Percentiles rank a stretch among this genome's conserved stretches.
phyloP scores from a whole-genome alignment of 2,329 filamentous ascomycete genomes.

The Beauveria brongniartii region DNA sequence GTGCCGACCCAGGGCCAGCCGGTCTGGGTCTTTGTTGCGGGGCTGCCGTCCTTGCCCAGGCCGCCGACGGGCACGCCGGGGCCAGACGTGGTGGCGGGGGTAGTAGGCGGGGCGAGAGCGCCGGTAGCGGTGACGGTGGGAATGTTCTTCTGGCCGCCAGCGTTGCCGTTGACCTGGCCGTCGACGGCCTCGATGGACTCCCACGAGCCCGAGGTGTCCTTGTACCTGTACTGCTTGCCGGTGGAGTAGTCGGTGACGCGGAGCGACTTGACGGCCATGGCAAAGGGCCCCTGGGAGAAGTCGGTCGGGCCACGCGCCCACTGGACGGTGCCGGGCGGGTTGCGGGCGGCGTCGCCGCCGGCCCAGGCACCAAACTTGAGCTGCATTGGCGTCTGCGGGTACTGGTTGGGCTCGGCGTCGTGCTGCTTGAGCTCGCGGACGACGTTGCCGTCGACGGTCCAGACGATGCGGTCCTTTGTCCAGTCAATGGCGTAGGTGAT shows the following conservation, averaged over 20 bases:
- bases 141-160: constrained; percentile 43
- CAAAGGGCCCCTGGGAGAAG: constrained; percentile 75
- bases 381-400: constrained; percentile 93
- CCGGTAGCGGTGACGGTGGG: constrained; percentile 45
- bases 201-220: constrained; percentile 70
- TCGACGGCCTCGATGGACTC: constrained; percentile 73
- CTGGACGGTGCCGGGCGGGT: constrained; percentile 71
- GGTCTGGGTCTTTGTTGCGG: constrained; percentile 46
- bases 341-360: constrained; percentile 70
- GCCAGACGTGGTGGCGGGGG: constrained; percentile 49
- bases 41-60: constrained; percentile 48
- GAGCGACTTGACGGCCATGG: constrained; percentile 73
- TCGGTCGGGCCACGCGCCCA: constrained; percentile 86
- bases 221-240: constrained; percentile 75
- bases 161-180: constrained; percentile 65
- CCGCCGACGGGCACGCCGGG: constrained; percentile 64
- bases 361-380: constrained; percentile 89
- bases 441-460: constrained; percentile 71
- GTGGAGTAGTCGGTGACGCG: constrained; percentile 87
- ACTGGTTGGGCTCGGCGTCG: constrained; percentile 65
- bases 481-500: constrained; percentile 90
- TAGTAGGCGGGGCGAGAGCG: constrained; percentile 47
- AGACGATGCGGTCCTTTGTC: constrained; percentile 77
- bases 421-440: constrained; percentile 66
- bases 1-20: constrained; percentile 61